phyloP scores from a whole-genome alignment of 345 rosid species.

The Fremontodendron californicum region DNA sequence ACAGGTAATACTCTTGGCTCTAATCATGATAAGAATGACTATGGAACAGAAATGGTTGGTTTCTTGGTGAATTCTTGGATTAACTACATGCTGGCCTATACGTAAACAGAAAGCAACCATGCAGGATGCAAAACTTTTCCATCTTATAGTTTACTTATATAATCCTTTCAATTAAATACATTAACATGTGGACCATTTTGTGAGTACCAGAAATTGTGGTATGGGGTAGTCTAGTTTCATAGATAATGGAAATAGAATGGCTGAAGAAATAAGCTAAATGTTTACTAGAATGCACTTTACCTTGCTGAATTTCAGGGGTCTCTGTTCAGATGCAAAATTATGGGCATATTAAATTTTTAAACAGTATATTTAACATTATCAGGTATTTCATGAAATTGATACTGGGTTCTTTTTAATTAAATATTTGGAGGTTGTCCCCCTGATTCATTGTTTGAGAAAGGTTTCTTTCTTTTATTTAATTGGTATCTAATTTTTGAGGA shows the following conservation, averaged over 20 bases:
- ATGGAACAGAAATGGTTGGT: constrained; percentile 48
- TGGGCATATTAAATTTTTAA: neutral
- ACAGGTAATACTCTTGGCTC: constrained; percentile 52
- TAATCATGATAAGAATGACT: constrained; percentile 47
- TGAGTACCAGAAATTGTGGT: constrained; percentile 3
- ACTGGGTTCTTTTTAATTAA: neutral
- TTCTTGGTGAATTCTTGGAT: constrained; percentile 37
- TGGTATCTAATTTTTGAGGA: neutral
- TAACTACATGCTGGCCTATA: constrained; percentile 40
- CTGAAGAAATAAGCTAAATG: neutral
- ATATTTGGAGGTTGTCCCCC: too few relatives aligned
- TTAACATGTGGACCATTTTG: constrained; percentile 22
- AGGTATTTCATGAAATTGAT: neutral
- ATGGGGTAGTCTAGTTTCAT: neutral
- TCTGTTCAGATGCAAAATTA: neutral
- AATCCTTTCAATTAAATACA: constrained; percentile 22
- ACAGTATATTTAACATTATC: neutral
- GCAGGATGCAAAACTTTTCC: constrained; percentile 31
- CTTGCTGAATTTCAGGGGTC: neutral
- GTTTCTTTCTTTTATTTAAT: neutral
- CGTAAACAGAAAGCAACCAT: constrained; percentile 43
- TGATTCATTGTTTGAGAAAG: too few relatives aligned
- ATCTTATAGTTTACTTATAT: constrained; percentile 20
- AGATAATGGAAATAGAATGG: neutral
- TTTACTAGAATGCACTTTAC: neutral